Evolutionary conservation across 768 basidiomycete species (phyloP), one percentile per base, ranked within the genome.

Genomic region (Trametes elegans): DNA sequence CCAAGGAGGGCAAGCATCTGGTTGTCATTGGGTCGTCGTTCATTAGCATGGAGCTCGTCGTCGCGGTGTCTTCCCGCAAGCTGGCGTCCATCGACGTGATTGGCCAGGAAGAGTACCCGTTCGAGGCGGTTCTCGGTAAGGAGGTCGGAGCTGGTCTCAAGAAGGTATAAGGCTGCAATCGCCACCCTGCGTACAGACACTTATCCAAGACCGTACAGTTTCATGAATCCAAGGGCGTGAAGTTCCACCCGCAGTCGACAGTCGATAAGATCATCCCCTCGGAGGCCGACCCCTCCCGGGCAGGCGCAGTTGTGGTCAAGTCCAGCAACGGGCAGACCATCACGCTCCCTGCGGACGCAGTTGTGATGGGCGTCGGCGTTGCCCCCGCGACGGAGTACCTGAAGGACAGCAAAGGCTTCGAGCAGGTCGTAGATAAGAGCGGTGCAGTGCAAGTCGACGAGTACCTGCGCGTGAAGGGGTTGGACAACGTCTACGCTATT

Each of bases 41-140:
- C 74, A 97, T 97, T 63, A 84, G 88, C 52, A 91, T 97, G 91
- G 90, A 94, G 68, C 75, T 93, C n/a, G 90, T 91, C 7, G 78
- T 75, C n/a, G 88, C 90, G 0, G 71, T 88, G 2, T 70, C 82
- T 7, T 84, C 83, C 62, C 83, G 88, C 49, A 86, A 87, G 60
- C 84, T 92, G 19, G 87, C 87, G 11, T 87, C 85, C 27, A 85
- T 94, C 39, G 84, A 90, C 58, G 85, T 96, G 57, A 80, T 97
- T 49, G 93, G 92, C 2, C 85, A 85, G 83, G 88, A 89, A 62
- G 79, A 84, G 49, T 77, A 78, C 56, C 94, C 94, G 0, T 93
- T 95, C 67, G 84, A 92, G 65, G 67, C 70, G n/a, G 79, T 94
- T 29, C 77, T 97, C 8, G 94, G 94, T 24, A 81, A 83, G 61